These are phyloP conservation scores for Cercospora beticola DNA, from an alignment of 2,329 filamentous ascomycete genomes.

Conservation along the genomic window DNA sequence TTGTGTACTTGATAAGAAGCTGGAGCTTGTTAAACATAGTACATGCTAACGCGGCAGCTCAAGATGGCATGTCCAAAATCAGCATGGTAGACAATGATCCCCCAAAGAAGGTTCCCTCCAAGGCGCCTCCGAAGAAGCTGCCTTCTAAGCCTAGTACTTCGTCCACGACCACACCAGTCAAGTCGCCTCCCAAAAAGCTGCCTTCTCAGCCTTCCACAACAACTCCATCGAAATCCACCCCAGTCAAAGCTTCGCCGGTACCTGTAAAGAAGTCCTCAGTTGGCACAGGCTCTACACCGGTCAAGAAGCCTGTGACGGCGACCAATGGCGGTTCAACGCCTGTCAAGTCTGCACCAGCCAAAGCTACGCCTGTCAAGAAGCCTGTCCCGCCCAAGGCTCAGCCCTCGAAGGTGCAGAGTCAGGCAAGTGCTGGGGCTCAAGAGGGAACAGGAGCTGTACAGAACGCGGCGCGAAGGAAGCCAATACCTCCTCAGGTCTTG, in stretches of 20 bases:
- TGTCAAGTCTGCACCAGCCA: constrained; percentile 12
- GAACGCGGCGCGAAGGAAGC: constrained; percentile 19
- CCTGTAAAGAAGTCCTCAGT: constrained; percentile 28
- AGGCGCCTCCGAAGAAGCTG: constrained; percentile 21
- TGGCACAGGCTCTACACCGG: constrained; percentile 14
- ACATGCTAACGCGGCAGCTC: constrained; percentile 1
- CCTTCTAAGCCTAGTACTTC: constrained; percentile 19
- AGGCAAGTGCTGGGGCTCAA: constrained; percentile 22
- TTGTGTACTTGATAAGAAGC: background rate
- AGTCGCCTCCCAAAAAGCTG: constrained; percentile 1
- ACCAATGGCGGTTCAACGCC: constrained; percentile 23
- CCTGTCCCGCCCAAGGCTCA: constrained; percentile 16
- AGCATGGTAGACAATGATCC: constrained; percentile 38
- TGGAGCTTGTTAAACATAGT: background rate
- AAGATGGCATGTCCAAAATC: constrained; percentile 35
- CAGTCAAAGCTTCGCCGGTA: constrained; percentile 18
- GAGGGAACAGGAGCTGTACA: constrained; percentile 14
- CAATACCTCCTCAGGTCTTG: constrained; percentile 23
- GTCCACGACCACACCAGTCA: constrained; percentile 22
- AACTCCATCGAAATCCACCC: constrained; percentile 21
- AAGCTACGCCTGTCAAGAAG: constrained; percentile 26
- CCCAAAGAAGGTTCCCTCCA: constrained; percentile 29
- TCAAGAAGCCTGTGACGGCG: constrained; percentile 22
- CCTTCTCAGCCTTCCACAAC: background rate
- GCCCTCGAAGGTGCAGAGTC: constrained; percentile 22